phyloP scores from a whole-genome alignment of 2,329 filamentous ascomycete genomes.

The Coniochaeta hoffmannii region DNA sequence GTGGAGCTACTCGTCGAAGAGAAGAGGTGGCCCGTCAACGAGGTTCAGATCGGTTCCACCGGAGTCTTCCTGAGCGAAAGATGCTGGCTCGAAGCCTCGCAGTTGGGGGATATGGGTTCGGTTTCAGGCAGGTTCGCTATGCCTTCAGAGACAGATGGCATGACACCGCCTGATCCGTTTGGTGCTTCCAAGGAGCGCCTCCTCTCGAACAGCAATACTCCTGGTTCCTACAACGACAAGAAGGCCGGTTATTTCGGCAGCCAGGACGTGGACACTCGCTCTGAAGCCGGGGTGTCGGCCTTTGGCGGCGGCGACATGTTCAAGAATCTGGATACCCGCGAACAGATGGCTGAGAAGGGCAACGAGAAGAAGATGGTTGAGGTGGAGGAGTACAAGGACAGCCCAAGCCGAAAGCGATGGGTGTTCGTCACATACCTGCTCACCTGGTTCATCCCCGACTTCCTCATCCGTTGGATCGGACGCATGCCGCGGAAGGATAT shows the following conservation, averaged over 20 bases:
- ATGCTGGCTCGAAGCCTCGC: conserved; percentile 88
- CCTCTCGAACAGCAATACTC: conserved; percentile 44
- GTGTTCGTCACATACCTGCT: conserved; percentile 73
- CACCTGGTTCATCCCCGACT: conserved; percentile 84
- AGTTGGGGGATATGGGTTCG: conserved; percentile 57
- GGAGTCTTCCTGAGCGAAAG: conserved; percentile 93
- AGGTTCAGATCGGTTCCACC: conserved; percentile 83
- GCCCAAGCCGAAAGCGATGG: conserved; percentile 82
- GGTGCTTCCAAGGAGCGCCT: conserved; percentile 56
- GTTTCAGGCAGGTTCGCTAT: conserved; percentile 44
- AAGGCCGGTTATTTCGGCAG: conserved; percentile 73
- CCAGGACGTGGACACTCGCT: conserved; percentile 74
- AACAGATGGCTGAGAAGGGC: conserved; percentile 91
- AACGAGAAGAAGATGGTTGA: conserved; percentile 87
- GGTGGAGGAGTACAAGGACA: conserved; percentile 76
- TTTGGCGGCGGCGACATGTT: conserved; percentile 96
- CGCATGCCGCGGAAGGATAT: conserved; percentile 90
- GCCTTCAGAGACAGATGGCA: conserved; percentile 53
- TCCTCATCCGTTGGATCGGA: conserved; percentile 67
- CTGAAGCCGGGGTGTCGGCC: conserved; percentile 86
- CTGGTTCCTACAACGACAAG: conserved; percentile 66
- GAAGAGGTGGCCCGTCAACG: conserved; percentile 85
- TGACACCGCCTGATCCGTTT: conserved; percentile 54
- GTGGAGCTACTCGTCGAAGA: conserved; percentile 86
- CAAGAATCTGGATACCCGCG: conserved; percentile 86